Base-by-base conservation (phyloP, 352 stramenopile genomes). In the Globisporangium spinosum region DNA sequence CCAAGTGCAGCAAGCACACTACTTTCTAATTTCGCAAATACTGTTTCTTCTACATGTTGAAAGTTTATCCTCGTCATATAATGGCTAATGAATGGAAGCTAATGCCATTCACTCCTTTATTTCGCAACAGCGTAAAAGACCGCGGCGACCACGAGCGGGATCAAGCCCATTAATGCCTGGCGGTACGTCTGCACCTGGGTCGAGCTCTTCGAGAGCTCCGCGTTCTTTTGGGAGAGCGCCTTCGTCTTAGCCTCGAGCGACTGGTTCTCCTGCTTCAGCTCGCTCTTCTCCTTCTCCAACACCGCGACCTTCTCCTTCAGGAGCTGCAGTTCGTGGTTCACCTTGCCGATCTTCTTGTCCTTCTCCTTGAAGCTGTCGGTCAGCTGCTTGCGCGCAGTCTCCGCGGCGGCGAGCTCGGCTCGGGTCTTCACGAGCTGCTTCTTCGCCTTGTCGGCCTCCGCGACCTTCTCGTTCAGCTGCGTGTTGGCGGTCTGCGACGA, bases 311-410 rank as follows among this genome's bases (percentile, higher is more conserved):
- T 67, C 20, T 77, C 74, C 64, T 80, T 80, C n/a, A 88, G 72
- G 6, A 67, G 67, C 32, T 81, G 77, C 20, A 90, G 60, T 43
- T 92, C 84, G 35, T 79, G 67, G 7, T 73, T 85, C 10, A 81
- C 75, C 76, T 89, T 89, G 34, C 75, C 71, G n/a, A 86, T 70
- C 63, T 89, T 90, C 67, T 87, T 87, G 61, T 90, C 79, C 66
- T 89, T 89, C 8, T 87, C 79, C 70, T 90, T 87, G 13, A 85
- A 68, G 51, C 74, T 87, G 27, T 83, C 76, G 4, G 68, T 70
- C 1, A 89, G 70, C 68, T 88, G 78, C 60, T 82, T 85, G 47
- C 74, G 79, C 34, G 81, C 73, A 9, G 71, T 65, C 56, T 77
- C 88, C 4, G 74, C 77, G 6, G 81, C 64, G 1, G 77, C 61